Conservation (phyloP, 2,329 filamentous ascomycete species). For the Blastomyces percursus region DNA sequence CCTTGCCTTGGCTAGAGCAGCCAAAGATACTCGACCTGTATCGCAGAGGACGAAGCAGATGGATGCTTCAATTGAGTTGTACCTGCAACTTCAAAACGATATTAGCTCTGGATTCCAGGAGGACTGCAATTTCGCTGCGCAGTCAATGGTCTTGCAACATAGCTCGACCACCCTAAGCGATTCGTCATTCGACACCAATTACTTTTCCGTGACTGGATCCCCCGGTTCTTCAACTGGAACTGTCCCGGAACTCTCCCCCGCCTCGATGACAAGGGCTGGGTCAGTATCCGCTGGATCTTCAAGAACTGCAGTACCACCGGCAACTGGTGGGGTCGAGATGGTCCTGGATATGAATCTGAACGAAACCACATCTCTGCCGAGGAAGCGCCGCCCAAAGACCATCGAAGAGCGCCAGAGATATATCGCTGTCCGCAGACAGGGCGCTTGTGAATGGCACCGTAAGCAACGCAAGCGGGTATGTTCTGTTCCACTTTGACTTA, state of each 20-base stretch:
- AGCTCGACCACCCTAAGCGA: slow-evolving; percentile 9
- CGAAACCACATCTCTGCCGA: slow-evolving; percentile 30
- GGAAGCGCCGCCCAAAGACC: slow-evolving; percentile 33
- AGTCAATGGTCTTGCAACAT: slow-evolving; percentile 8
- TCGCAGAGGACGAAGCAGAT: slow-evolving; percentile 33
- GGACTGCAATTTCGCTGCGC: not conserved
- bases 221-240: slow-evolving; percentile 18
- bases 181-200: slow-evolving; percentile 11
- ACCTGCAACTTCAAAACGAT: slow-evolving; percentile 30
- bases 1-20: slow-evolving; percentile 30
- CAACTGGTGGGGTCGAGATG: slow-evolving; percentile 25
- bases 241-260: slow-evolving; percentile 9
- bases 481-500: not conserved
- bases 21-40: slow-evolving; percentile 24
- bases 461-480: slow-evolving; percentile 35
- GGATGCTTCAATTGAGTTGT: slow-evolving; percentile 33
- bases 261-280: not conserved
- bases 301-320: slow-evolving; percentile 6
- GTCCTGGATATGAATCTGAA: slow-evolving; percentile 37
- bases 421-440: slow-evolving; percentile 33
- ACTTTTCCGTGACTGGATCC: slow-evolving; percentile 20
- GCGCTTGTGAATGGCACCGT: slow-evolving; percentile 35
- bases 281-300: slow-evolving; percentile 8
- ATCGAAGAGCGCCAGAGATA: slow-evolving; percentile 34
- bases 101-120: slow-evolving; percentile 5